phyloP scores from a whole-genome alignment of 768 basidiomycete species.

The Phaeotremella skinneri region DNA sequence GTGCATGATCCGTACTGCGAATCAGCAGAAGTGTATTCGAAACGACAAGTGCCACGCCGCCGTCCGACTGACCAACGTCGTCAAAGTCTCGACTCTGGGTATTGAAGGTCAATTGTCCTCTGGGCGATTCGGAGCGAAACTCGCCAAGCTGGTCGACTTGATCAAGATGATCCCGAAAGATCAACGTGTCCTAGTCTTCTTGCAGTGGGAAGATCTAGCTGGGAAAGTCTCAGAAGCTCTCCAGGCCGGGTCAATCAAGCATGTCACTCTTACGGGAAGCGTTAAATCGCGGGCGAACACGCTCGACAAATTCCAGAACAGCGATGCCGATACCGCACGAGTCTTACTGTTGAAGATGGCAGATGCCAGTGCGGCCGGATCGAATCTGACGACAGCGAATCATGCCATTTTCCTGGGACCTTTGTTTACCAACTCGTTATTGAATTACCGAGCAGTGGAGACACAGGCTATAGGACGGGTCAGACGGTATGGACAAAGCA shows the following conservation, averaged over 20 bases:
- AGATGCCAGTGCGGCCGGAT: slow-evolving; percentile 62
- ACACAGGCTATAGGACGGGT: slow-evolving; percentile 53
- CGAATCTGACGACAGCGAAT: slow-evolving; percentile 85
- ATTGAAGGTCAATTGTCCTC: slow-evolving; percentile 42
- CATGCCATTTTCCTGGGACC: slow-evolving; percentile 94
- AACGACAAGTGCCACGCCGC: slow-evolving; percentile 71
- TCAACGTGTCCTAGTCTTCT: slow-evolving; percentile 85
- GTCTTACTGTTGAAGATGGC: slow-evolving; percentile 86
- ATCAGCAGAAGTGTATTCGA: slow-evolving; percentile 77
- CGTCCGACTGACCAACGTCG: slow-evolving; percentile 58
- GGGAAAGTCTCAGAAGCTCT: slow-evolving; percentile 85
- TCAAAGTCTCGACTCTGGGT: slow-evolving; percentile 45
- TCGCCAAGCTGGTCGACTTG: slow-evolving; percentile 63
- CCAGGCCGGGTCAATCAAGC: slow-evolving; percentile 66
- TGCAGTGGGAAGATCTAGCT: slow-evolving; percentile 93
- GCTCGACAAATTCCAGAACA: slow-evolving; percentile 80
- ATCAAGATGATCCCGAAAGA: slow-evolving; percentile 73
- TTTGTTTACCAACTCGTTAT: slow-evolving; percentile 76
- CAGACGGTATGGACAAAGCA: slow-evolving; percentile 75
- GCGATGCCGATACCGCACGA: slow-evolving; percentile 57
- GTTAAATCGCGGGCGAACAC: slow-evolving; percentile 75
- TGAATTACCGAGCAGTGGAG: slow-evolving; percentile 74
- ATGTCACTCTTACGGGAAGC: slow-evolving; percentile 76
- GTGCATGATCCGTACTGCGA: slow-evolving; percentile 71
- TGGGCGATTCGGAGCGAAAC: slow-evolving; percentile 50